phyloP scores from a whole-genome alignment of 2,329 filamentous ascomycete genomes.

The Colletotrichum ledebouriae region DNA sequence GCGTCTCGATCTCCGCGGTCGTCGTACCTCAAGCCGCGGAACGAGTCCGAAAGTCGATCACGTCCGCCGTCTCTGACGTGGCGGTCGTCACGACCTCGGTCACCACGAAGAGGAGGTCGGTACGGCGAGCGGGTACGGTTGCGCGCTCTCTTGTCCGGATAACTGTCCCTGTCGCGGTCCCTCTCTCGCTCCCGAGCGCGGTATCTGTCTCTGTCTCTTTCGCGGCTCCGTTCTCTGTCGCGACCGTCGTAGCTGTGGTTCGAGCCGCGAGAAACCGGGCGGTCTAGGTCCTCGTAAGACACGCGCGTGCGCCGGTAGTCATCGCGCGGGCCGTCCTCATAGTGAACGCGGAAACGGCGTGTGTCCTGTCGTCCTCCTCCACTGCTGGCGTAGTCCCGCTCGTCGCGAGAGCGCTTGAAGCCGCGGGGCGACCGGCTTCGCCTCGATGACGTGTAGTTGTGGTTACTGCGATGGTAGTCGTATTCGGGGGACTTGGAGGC shows the following conservation, averaged over 20 bases:
- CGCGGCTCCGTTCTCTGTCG: conserved; percentile 58
- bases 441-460: conserved; percentile 53
- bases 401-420: conserved; percentile 76
- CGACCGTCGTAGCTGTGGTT: conserved; percentile 64
- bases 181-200: conserved; percentile 44
- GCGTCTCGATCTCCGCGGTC: conserved; percentile 62
- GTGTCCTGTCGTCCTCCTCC: conserved; percentile 62
- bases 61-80: conserved; percentile 50
- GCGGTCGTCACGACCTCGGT: conserved; percentile 52
- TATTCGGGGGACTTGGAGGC: conserved; percentile 67
- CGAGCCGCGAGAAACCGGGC: conserved; percentile 58
- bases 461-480: conserved; percentile 56
- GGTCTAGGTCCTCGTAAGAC: conserved; percentile 71
- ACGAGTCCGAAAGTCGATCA: conserved; percentile 45
- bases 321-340: conserved; percentile 69
- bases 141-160: conserved; percentile 66
- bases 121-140: conserved; percentile 68
- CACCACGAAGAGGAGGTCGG: conserved; percentile 53
- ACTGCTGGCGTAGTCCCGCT: conserved; percentile 63
- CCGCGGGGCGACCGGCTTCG: conserved; percentile 66
- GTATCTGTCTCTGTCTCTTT: conserved; percentile 49
- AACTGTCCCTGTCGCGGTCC: conserved; percentile 57
- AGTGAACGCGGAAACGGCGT: conserved; percentile 71
- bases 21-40: conserved; percentile 56
- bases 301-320: conserved; percentile 62